Conservation (phyloP, 129 eudicot genomes). For the Flaveria brownii region DNA sequence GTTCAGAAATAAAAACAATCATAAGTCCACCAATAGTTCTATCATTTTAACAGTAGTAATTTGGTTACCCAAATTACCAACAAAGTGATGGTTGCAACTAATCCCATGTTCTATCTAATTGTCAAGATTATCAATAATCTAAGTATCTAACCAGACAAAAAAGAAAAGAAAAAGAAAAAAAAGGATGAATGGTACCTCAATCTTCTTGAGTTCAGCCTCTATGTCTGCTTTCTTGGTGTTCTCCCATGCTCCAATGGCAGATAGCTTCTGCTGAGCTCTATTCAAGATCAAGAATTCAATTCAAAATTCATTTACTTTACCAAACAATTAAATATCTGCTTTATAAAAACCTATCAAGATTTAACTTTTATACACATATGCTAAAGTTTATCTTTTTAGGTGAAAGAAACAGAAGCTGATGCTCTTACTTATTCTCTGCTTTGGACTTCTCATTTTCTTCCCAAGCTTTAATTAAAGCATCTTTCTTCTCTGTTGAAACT, state of each 20-base stretch:
- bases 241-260: conserved; percentile 74
- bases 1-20: too few species aligned
- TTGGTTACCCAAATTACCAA: background rate
- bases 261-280: conserved; percentile 81
- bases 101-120: background rate
- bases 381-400: too few species aligned
- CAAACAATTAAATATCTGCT: background rate
- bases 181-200: conserved; percentile 55
- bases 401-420: too few species aligned
- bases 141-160: background rate
- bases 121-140: background rate
- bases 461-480: conserved; percentile 90
- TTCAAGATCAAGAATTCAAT: conserved; percentile 16
- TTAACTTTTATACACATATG: too few species aligned
- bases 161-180: too few species aligned
- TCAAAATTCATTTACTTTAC: background rate
- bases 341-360: background rate
- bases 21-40: too few species aligned
- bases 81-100: background rate
- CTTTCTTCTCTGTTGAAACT: conserved; percentile 77
- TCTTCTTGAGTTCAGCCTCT: conserved; percentile 73
- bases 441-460: conserved; percentile 96
- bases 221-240: conserved; percentile 83
- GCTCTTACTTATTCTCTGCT: conserved; percentile 86
- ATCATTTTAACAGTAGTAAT: background rate